Percentiles rank a stretch among this genome's conserved stretches.
Conservation (phyloP, 495 filamentous ascomycete species). For the Penicillium cosmopolitanum region DNA sequence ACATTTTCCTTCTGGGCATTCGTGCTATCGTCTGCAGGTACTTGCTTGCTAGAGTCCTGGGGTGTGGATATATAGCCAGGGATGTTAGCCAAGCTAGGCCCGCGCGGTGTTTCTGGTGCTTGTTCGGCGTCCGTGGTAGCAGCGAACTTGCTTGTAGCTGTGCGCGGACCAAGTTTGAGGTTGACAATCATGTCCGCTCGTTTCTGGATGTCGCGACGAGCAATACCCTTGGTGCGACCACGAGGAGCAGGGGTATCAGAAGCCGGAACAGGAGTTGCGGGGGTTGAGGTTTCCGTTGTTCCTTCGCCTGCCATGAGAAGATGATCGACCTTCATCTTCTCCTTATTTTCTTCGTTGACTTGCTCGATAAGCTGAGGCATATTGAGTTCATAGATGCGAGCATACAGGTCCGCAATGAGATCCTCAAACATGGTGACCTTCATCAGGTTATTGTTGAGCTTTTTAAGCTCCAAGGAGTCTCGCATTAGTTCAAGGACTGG, state of each 20-base stretch:
- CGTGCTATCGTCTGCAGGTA: constrained; percentile 19
- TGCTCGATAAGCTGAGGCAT: constrained; percentile 50
- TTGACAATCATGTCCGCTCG: constrained; percentile 62
- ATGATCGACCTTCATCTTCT: constrained; percentile 63
- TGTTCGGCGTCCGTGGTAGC: constrained; percentile 30
- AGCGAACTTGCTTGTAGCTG: constrained; percentile 31
- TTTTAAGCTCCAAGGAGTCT: constrained; percentile 88
- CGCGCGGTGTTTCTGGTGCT: constrained; percentile 14
- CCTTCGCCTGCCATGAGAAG: constrained; percentile 50
- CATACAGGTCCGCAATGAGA: constrained; percentile 84
- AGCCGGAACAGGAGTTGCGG: constrained; percentile 38
- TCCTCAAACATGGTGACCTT: constrained; percentile 86
- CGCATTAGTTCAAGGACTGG: constrained; percentile 70
- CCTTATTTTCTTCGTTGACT: constrained; percentile 55
- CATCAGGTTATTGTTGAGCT: constrained; percentile 82
- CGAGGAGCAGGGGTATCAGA: constrained; percentile 49
- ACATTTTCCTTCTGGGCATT: constrained; percentile 44
- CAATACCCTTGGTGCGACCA: constrained; percentile 61
- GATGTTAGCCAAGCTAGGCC: constrained; percentile 10
- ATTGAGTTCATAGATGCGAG: constrained; percentile 69
- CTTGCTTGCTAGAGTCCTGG: constrained; percentile 7
- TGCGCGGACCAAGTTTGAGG: constrained; percentile 43
- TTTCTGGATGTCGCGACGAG: constrained; percentile 64
- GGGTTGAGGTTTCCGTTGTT: constrained; percentile 40
- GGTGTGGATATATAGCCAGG: constrained; percentile 26